Evolutionary conservation across 2,329 filamentous ascomycete species (phyloP), one percentile per base, ranked within the genome.

Genomic region (Monilinia laxa): DNA sequence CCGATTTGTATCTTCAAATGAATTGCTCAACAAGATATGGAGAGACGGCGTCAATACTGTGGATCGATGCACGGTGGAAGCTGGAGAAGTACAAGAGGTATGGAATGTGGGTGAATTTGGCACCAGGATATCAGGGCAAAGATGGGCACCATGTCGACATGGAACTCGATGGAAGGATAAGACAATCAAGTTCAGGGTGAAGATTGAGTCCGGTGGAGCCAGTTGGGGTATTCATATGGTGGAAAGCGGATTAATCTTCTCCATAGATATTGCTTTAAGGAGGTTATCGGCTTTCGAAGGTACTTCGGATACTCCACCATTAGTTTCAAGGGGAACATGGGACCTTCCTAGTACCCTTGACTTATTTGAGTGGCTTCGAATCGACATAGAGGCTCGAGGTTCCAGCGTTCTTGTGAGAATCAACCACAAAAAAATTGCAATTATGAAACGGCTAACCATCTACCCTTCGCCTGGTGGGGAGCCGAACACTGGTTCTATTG

Each of bases 21-120:
- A 68, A 23, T 52, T 65, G 31, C 67, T 72, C 5, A 72, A 73
- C 55, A 70, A 69, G 40, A 71, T 73, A 45, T 73, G 71, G 70
- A 59, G 53, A 58, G 70, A 72, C 57, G 70, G 71, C 28, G 57
- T 59, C 42, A 59, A 59, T 35, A 49, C 57, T 23, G 42, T 59
- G 12, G 57, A 59, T 47, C 25, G 57, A 49, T 59, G 57, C 11
- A 59, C 57, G n/a, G 57, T 59, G 12, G 57, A 59, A 35, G 57
- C 57, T 59, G 42, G 57, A 59, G 42, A 59, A 35, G 57, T 59
- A 49, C 57, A 49, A 59, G 42, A 59, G 42, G 23, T 47, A 23
- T 59, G 57, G 57, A 42, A 49, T 16, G 57, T 59, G 23, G 25
- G 23, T 49, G 57, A 59, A 49, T 59, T 59, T 20, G 57, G 57